Evolutionary conservation across 2,329 filamentous ascomycete genomes (phyloP).

Genomic region (Colletotrichum eremochloae): DNA sequence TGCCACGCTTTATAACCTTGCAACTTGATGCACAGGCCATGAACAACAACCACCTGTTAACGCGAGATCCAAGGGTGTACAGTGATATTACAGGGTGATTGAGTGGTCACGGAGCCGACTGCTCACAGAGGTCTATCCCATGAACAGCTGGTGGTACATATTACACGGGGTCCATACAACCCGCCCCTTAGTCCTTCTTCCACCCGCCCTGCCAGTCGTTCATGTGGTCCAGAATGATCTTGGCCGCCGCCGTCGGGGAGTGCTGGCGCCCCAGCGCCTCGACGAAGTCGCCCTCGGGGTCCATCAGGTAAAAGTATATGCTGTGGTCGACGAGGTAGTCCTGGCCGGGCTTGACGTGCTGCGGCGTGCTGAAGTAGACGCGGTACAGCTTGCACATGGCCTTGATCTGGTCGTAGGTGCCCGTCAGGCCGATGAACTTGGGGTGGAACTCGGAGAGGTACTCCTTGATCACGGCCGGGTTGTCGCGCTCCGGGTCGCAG

Average conservation of each 20-base stretch:
- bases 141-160: constrained; percentile 39
- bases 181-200: constrained; percentile 33
- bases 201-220: constrained; percentile 65
- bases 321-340: constrained; percentile 99
- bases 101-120: constrained; percentile 36
- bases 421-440: constrained; percentile 88
- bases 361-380: constrained; percentile 96
- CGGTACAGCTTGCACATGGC: constrained; percentile 94
- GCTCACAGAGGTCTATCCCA: constrained; percentile 36
- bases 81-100: constrained; percentile 38
- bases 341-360: constrained; percentile 88
- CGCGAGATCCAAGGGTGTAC: not conserved
- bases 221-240: constrained; percentile 88
- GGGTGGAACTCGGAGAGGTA: constrained; percentile 95
- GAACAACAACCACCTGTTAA: no score
- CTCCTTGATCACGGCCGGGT: constrained; percentile 83
- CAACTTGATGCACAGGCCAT: no score
- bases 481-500: constrained; percentile 94
- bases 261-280: constrained; percentile 97
- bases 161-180: constrained; percentile 24
- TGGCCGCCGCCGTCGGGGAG: constrained; percentile 86
- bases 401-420: constrained; percentile 94
- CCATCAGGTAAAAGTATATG: constrained; percentile 99
- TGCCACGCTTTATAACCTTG: no score
- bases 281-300: constrained; percentile 97